Base-by-base conservation (phyloP, 805 yeast species). In the Sugiyamaella americana region DNA sequence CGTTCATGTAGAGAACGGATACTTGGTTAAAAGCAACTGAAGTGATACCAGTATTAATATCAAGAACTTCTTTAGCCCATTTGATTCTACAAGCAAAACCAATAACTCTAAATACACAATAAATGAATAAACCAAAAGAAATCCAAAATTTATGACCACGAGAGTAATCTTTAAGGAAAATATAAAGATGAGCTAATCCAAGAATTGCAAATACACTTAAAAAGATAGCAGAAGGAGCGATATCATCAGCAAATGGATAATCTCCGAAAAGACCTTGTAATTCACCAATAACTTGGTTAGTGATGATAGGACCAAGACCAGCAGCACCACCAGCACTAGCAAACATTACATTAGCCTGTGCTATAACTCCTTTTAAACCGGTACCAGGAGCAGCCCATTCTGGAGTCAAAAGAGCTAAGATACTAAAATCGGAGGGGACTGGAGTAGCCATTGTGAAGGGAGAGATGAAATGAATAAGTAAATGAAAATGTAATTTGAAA, bases 71-170 rank as follows among this genome's bases (percentile, higher is more conserved):
- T 16, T 67, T 58, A 13, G 78, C 72, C 87, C 88, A 83, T 6
- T 63, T 66, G 34, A 76, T 64, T 59, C 89, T 70, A 49, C 78
- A 53, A 1, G 75, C 73, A 58, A 71, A 84, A 1, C 87, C 89
- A 35, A 81, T 52, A 51, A 74, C 63, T 61, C 82, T 71, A 56
- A 78, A 51, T 2, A 72, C 47, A 49, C 78, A 71, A 60, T 79
- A 81, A 51, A 75, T 68, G 1, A 72, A 69, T 57, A 81, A 72
- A 1, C 76, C 78, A 10, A 80, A 53, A 2, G 78, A 67, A n/a
- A 78, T 58, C 67, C 72, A 74, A 58, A 84, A 82, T 51, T 70
- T 68, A 62, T 84, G 89, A 1, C 80, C 81, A 55, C 84, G 66
- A 3, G 66, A 50, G 44, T 54, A 60, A 61, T 83, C 78, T 35